Conservation (phyloP, 495 filamentous ascomycete species). For the Stereocaulon alpinum region DNA sequence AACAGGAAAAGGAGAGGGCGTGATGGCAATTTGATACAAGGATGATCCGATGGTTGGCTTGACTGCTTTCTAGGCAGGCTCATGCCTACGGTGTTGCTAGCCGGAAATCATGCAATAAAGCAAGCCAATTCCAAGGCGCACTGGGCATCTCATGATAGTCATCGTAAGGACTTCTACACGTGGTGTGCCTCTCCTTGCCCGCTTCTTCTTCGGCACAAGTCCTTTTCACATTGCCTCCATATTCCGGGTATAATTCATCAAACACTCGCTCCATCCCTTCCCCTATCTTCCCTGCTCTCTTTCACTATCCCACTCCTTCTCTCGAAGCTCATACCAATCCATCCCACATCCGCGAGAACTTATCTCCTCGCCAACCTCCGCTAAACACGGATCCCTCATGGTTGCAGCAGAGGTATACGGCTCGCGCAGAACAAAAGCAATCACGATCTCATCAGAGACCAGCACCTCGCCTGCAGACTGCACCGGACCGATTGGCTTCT, state of each 20-base stretch:
- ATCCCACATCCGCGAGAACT: neutral
- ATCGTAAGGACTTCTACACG: neutral
- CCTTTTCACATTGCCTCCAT: too few relatives aligned
- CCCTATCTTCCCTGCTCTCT: neutral
- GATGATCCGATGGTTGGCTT: neutral
- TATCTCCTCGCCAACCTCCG: constrained; percentile 15
- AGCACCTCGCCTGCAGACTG: constrained; percentile 41
- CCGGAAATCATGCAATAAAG: constrained; percentile 1
- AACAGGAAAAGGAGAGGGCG: neutral
- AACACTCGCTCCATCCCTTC: neutral
- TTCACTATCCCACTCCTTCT: neutral
- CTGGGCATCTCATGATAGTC: neutral
- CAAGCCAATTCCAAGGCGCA: neutral
- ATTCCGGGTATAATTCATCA: neutral
- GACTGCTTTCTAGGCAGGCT: neutral
- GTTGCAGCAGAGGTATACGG: constrained; percentile 14
- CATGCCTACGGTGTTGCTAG: neutral
- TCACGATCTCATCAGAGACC: neutral
- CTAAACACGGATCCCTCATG: neutral
- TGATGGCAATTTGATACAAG: constrained; percentile 1
- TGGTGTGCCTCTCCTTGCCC: neutral
- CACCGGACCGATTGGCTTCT: constrained; percentile 28
- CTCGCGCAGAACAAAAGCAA: constrained; percentile 12
- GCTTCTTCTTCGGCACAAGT: neutral
- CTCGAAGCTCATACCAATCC: neutral